Conservation (phyloP, 192 early-diverging fungal species). For the Rhizophagus clarus region DNA sequence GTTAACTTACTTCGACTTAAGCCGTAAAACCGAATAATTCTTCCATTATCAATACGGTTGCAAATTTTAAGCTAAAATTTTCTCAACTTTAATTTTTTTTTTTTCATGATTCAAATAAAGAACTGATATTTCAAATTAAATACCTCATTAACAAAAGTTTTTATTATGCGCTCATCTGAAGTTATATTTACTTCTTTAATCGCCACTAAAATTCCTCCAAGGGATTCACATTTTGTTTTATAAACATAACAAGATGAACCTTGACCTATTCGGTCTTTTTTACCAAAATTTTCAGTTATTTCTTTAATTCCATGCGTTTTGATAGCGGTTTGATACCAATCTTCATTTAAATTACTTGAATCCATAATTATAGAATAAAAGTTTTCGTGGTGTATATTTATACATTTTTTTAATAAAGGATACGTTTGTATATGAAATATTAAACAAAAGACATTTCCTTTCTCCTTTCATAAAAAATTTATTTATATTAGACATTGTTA, state of each 20-base stretch:
- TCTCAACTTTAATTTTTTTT: too few relatives aligned
- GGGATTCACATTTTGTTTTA: neutral
- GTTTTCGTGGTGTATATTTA: too few relatives aligned
- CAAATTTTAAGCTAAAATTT: neutral
- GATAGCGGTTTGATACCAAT: neutral
- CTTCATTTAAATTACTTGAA: neutral
- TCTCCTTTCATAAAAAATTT: too few relatives aligned
- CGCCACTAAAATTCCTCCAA: neutral
- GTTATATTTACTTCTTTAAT: neutral
- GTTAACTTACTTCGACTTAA: neutral
- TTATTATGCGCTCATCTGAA: too few relatives aligned
- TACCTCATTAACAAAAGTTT: neutral
- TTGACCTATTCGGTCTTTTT: neutral
- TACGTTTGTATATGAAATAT: too few relatives aligned
- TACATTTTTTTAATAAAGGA: too few relatives aligned
- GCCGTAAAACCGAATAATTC: neutral
- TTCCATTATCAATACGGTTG: neutral
- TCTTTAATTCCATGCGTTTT: neutral
- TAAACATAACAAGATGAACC: neutral
- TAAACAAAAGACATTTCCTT: too few relatives aligned
- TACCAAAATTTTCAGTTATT: neutral
- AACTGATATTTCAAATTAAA: too few relatives aligned
- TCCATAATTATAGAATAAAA: too few relatives aligned
- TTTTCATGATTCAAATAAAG: too few relatives aligned
- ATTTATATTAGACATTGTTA: too few relatives aligned